These are phyloP conservation scores for Olyra latifolia DNA, from an alignment of 176 grass and related monocot genomes.

Conservation along the genomic window DNA sequence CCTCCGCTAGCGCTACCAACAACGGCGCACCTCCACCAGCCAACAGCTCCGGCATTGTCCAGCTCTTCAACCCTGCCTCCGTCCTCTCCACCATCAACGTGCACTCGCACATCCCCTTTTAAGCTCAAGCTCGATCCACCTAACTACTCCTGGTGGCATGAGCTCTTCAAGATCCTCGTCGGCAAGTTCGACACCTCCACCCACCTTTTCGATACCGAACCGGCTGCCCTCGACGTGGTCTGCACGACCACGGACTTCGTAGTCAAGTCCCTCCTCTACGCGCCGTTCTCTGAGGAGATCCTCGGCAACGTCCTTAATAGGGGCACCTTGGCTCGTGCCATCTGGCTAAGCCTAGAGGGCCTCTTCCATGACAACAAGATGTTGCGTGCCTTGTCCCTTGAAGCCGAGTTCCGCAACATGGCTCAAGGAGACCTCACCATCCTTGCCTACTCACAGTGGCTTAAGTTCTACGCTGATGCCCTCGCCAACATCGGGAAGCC, in stretches of 20 bases:
- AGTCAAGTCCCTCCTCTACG: background rate
- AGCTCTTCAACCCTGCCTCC: too few relatives aligned
- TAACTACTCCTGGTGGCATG: background rate
- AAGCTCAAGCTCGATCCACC: background rate
- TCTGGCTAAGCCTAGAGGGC: background rate
- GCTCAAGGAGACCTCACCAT: background rate
- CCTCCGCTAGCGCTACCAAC: too few relatives aligned
- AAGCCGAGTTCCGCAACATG: background rate
- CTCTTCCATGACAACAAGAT: background rate
- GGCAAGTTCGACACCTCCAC: background rate
- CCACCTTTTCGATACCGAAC: background rate
- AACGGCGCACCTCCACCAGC: too few relatives aligned
- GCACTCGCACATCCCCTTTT: background rate
- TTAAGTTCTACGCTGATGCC: background rate
- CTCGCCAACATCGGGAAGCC: background rate
- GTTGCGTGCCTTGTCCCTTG: background rate
- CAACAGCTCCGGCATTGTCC: too few relatives aligned
- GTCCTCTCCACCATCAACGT: too few relatives aligned
- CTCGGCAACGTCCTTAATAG: background rate
- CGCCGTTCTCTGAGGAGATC: background rate
- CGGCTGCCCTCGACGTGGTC: rapidly evolving
- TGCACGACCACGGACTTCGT: background rate
- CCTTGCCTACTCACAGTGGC: background rate
- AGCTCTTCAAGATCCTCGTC: background rate
- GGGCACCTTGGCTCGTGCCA: rapidly evolving